phyloP scores from a whole-genome alignment of 2,329 filamentous ascomycete genomes.

The Pseudogymnoascus pannorum region DNA sequence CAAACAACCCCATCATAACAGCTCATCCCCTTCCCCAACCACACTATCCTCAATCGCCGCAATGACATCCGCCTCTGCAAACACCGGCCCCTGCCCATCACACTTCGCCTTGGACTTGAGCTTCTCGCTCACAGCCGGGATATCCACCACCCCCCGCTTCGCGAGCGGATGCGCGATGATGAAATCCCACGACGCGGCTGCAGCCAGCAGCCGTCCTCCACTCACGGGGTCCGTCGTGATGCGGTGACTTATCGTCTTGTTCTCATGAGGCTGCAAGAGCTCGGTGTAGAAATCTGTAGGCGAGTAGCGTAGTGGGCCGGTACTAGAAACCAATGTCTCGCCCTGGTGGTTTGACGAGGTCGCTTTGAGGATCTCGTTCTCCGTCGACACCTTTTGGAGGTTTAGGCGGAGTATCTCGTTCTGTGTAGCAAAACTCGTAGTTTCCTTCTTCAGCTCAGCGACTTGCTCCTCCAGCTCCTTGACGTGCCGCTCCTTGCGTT shows the following conservation, averaged over 20 bases:
- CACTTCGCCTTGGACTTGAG: slow-evolving; percentile 70
- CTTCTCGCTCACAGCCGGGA: slow-evolving; percentile 71
- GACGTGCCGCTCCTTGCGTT: slow-evolving; percentile 90
- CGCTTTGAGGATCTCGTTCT: slow-evolving; percentile 87
- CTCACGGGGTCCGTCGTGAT: slow-evolving; percentile 55
- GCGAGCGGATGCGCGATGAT: slow-evolving; percentile 77
- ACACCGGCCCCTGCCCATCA: slow-evolving; percentile 82
- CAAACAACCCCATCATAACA: slow-evolving; percentile 43
- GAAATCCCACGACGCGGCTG: slow-evolving; percentile 80
- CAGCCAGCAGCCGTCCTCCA: slow-evolving; percentile 64
- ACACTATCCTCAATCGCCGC: slow-evolving; percentile 73
- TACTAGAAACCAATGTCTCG: slow-evolving; percentile 38
- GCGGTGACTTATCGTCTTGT: slow-evolving; percentile 61
- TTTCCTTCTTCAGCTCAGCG: slow-evolving; percentile 65
- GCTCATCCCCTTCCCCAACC: slow-evolving; percentile 68
- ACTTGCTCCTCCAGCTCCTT: slow-evolving; percentile 88
- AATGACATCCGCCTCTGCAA: slow-evolving; percentile 67
- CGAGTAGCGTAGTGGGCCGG: slow-evolving; percentile 62
- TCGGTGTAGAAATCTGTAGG: slow-evolving; percentile 66
- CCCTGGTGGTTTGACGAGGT: slow-evolving; percentile 49
- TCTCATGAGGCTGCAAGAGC: slow-evolving; percentile 51
- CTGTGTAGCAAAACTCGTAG: slow-evolving; percentile 65
- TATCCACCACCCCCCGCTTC: slow-evolving; percentile 69
- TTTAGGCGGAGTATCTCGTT: slow-evolving; percentile 83
- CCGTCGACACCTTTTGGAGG: slow-evolving; percentile 74